Percentiles rank a stretch among this genome's conserved stretches.
phyloP scores from a whole-genome alignment of 139 green algal genomes.

The Choricystis sp. region DNA sequence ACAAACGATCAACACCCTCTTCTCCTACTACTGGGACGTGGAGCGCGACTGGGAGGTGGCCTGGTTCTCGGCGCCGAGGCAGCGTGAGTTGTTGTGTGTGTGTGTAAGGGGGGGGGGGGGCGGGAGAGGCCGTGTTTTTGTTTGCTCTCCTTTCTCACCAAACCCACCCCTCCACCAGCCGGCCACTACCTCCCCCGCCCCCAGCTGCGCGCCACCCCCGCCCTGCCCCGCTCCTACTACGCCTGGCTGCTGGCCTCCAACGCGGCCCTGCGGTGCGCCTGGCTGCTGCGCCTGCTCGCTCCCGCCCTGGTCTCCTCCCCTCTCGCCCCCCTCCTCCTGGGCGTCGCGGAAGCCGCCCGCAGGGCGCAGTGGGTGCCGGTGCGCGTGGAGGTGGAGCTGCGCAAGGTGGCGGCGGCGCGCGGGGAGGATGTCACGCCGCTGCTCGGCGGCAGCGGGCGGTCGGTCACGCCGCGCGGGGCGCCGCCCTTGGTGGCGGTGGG shows the following conservation, averaged over 20 bases:
- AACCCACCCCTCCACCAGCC: background rate
- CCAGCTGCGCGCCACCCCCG: too few species aligned
- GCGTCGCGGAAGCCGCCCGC: background rate
- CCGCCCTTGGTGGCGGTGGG: too few species aligned
- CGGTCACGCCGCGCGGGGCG: too few species aligned
- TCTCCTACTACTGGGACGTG: conserved; percentile 93
- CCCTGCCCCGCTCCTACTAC: conserved; percentile 7
- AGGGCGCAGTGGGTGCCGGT: conserved; percentile 46
- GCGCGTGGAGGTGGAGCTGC: conserved; percentile 70
- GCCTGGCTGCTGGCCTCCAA: conserved; percentile 56
- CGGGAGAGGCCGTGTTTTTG: background rate
- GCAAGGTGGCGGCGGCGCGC: conserved; percentile 35
- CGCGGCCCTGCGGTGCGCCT: conserved; percentile 55
- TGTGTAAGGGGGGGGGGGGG: background rate
- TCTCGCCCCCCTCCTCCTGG: background rate
- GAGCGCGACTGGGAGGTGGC: conserved; percentile 87
- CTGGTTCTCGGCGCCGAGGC: conserved; percentile 28
- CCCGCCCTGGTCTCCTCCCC: conserved; percentile 30
- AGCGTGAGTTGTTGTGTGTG: background rate
- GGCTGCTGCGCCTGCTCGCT: conserved; percentile 49
- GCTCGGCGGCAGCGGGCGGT: too few species aligned
- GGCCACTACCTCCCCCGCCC: too few species aligned
- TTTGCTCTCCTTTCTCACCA: background rate
- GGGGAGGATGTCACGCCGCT: conserved; percentile 21
- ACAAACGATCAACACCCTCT: conserved; percentile 64